These are phyloP conservation scores for Naumovozyma baii DNA, from an alignment of 805 yeast species.

Conservation along the genomic window DNA sequence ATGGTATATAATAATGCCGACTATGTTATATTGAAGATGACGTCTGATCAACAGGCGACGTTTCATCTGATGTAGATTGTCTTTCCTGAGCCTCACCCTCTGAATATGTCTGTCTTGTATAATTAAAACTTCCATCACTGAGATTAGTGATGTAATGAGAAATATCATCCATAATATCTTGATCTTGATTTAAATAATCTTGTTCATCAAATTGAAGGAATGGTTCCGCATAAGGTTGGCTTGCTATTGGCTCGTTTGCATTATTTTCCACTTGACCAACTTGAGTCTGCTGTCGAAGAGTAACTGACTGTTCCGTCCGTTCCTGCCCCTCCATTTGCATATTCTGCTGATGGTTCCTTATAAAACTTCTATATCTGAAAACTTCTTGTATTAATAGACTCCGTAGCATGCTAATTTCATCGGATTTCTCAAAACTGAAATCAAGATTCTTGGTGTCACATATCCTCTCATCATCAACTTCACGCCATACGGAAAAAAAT, in stretches of 20 bases:
- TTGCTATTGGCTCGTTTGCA: no score
- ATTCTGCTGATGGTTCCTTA: conserved; percentile 57
- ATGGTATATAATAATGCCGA: no score
- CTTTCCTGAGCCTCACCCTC: neutral
- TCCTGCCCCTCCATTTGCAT: conserved; percentile 5
- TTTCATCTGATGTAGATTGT: neutral
- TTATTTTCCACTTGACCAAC: no score
- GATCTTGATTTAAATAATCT: neutral
- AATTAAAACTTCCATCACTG: neutral
- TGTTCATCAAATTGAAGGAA: neutral
- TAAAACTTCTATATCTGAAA: conserved; percentile 69
- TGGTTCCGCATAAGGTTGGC: neutral
- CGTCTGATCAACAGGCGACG: neutral
- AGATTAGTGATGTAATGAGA: no score
- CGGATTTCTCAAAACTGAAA: conserved; percentile 76
- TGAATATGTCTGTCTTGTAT: neutral
- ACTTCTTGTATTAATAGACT: conserved; percentile 77
- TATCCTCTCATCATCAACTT: conserved; percentile 82
- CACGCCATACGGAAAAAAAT: conserved; percentile 82
- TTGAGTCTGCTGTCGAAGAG: no score
- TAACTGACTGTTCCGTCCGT: no score
- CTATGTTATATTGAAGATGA: neutral
- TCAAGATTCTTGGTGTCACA: conserved; percentile 78
- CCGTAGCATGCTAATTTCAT: conserved; percentile 67
- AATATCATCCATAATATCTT: neutral